Evolutionary conservation across 345 rosid genomes (phyloP).

Genomic region (Corymbia maculata): DNA sequence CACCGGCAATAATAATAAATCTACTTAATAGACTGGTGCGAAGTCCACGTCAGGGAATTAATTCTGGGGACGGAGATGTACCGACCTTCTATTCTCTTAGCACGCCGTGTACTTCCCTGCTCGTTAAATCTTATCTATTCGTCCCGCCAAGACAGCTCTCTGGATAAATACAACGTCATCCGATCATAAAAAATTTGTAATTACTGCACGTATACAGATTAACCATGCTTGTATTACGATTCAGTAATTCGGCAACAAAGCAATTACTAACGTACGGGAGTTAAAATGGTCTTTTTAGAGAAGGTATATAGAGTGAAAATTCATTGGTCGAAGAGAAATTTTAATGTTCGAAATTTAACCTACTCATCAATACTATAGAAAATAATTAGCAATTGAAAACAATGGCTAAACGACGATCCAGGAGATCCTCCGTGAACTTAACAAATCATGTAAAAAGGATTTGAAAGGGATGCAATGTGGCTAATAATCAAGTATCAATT

Average conservation of each 20-base stretch:
- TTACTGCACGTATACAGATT: neutral
- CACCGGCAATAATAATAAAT: neutral
- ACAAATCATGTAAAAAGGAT: neutral
- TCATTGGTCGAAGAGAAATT: neutral
- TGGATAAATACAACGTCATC: neutral
- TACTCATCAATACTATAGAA: too few relatives aligned
- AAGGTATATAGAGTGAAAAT: neutral
- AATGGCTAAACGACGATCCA: neutral
- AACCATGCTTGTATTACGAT: neutral
- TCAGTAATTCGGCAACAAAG: neutral
- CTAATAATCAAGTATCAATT: neutral
- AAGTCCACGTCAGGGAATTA: neutral
- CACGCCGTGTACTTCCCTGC: neutral
- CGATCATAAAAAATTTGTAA: neutral
- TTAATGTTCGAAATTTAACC: neutral
- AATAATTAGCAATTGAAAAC: neutral
- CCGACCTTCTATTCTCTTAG: neutral
- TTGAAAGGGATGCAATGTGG: neutral
- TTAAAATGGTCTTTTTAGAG: neutral
- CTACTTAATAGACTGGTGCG: neutral
- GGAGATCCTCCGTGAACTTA: neutral
- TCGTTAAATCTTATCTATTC: neutral
- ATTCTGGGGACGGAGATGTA: neutral
- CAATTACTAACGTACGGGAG: neutral
- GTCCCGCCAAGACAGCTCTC: neutral